These are phyloP conservation scores for Melanomma pulvis-pyrius DNA, from an alignment of 495 filamentous ascomycete genomes.

Conservation along the genomic window DNA sequence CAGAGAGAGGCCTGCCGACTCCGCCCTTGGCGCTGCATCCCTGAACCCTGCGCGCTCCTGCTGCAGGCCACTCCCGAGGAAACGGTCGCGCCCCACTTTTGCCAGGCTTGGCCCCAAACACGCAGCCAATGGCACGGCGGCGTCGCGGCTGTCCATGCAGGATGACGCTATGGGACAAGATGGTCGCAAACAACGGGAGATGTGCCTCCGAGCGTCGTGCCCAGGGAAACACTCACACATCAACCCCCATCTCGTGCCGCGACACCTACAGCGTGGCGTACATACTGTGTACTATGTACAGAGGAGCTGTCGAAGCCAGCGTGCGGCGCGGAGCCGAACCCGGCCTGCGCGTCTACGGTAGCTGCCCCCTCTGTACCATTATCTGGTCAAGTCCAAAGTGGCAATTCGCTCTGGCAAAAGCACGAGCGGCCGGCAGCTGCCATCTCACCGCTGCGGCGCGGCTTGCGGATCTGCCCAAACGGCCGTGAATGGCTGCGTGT, in stretches of 20 bases:
- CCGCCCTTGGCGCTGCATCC: conserved; percentile 6
- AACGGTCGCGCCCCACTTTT: too few species aligned
- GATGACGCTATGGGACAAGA: conserved; percentile 14
- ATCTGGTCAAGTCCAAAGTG: too few species aligned
- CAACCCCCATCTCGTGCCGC: neutral
- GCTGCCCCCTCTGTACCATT: too few species aligned
- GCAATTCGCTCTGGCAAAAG: neutral
- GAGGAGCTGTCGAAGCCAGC: neutral
- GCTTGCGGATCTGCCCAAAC: conserved; percentile 1
- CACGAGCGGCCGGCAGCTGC: neutral
- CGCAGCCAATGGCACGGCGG: neutral
- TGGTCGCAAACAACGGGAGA: neutral
- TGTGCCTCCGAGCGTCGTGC: neutral
- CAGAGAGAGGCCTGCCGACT: neutral
- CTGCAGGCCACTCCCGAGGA: too few species aligned
- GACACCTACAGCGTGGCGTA: neutral
- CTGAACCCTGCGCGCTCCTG: neutral
- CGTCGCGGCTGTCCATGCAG: too few species aligned
- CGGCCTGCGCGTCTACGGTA: neutral
- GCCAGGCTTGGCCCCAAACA: too few species aligned
- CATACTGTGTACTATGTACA: neutral
- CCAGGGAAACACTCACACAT: neutral
- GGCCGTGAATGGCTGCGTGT: conserved; percentile 19
- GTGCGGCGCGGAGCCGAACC: neutral
- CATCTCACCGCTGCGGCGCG: conserved; percentile 22